Base-by-base conservation (phyloP, 192 early-diverging fungal genomes). In the Coemansia guatemalensis region DNA sequence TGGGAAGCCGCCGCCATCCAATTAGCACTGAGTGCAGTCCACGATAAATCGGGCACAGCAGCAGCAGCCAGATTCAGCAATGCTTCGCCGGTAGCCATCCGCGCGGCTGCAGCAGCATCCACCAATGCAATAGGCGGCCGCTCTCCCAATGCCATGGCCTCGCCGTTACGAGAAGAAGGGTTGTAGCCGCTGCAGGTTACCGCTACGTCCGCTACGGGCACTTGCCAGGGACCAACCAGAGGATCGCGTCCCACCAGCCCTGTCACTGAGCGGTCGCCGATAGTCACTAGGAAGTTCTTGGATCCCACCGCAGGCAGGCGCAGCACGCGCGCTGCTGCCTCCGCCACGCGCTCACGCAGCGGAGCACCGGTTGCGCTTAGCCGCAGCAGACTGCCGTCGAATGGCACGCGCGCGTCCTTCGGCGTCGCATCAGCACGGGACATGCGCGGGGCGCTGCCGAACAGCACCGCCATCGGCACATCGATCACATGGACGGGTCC, bases 61-160 rank as follows among this genome's bases (percentile, higher is more conserved):
- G 96, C 95, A 12, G 97, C 93, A 2, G 88, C 88, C 53, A 99
- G 68, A 73, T 99, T 99, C 35, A 92, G 90, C 41, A 99, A 71
- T 18, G 90, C 76, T 82, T 99, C 98, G 48, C 85, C 96, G n/a
- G 94, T 93, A 3, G 96, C 92, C 95, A 99, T 98, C 53, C 96
- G 89, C 18, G 96, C 90, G 5, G 93, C 92, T 1, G 96, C 96
- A 9, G 89, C 95, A 2, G 88, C 85, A 30, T 88, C 88, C 5
- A 98, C 67, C 12, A 96, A 72, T 0, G 98, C 94, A 52, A 95
- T 64, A 32, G 94, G 86, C 4, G 94, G 89, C 53, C 95, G 89
- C 82, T 99, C 98, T 53, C 98, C 98, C 89, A 97, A 90, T 11
- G 96, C 92, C 95, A 99, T 98, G 12, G 96, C 95, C 77, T 97